phyloP scores from a whole-genome alignment of 2,329 filamentous ascomycete genomes.

The Cytospora schulzeri region DNA sequence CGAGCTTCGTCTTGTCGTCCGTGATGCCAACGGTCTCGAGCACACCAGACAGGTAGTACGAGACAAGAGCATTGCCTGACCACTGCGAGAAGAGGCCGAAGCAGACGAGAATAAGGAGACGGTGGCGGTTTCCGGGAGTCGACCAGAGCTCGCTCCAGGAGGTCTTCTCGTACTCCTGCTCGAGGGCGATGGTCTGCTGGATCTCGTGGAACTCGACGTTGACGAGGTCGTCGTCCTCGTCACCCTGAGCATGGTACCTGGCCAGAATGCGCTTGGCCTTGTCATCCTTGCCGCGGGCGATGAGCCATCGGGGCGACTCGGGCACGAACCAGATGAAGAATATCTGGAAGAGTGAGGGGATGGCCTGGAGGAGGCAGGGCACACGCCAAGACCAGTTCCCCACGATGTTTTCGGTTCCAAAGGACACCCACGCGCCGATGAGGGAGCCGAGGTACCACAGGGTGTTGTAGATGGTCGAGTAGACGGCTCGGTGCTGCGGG shows the following conservation, averaged over 20 bases:
- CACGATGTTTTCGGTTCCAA: constrained; percentile 30
- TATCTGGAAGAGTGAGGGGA: constrained; percentile 57
- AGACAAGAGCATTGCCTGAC: constrained; percentile 55
- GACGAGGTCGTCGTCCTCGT: constrained; percentile 42
- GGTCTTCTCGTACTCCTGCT: constrained; percentile 48
- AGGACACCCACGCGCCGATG: constrained; percentile 32
- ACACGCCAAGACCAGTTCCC: constrained; percentile 23
- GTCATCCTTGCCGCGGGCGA: constrained; percentile 58
- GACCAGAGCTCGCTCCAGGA: constrained; percentile 49
- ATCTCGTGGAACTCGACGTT: constrained; percentile 47
- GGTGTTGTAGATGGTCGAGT: constrained; percentile 38
- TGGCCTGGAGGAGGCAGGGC: constrained; percentile 26
- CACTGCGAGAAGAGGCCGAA: constrained; percentile 60
- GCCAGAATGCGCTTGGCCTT: constrained; percentile 23
- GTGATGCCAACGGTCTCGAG: constrained; percentile 39
- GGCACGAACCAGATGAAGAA: constrained; percentile 69
- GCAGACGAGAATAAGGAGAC: constrained; percentile 55
- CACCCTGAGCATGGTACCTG: constrained; percentile 42
- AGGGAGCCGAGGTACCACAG: constrained; percentile 35
- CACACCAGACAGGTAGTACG: constrained; percentile 42
- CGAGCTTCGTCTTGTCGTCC: constrained; percentile 35
- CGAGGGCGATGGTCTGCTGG: constrained; percentile 44
- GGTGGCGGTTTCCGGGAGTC: constrained; percentile 55
- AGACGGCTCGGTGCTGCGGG: constrained; percentile 40
- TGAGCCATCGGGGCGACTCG: constrained; percentile 67